Conservation (phyloP, 2,329 filamentous ascomycete genomes). For the Trichophyton simii region DNA sequence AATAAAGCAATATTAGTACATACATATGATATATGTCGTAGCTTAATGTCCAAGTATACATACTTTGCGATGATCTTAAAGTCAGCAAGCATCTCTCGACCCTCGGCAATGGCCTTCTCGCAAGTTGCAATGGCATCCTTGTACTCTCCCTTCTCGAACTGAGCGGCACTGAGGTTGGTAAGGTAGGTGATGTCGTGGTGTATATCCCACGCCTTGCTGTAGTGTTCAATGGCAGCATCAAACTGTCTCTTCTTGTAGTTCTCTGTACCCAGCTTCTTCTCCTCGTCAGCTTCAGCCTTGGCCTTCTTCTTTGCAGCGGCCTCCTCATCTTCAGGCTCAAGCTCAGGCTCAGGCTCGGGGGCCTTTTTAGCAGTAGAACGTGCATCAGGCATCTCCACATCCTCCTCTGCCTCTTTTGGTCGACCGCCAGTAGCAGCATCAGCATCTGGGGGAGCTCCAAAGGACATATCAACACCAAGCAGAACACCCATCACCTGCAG, state of each 20-base stretch:
- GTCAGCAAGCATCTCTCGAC: slow-evolving; percentile 78
- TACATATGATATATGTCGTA: not conserved
- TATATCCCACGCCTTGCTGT: slow-evolving; percentile 85
- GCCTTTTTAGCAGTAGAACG: slow-evolving; percentile 34
- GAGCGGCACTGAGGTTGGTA: slow-evolving; percentile 86
- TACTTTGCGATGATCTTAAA: slow-evolving; percentile 97
- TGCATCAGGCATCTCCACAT: slow-evolving; percentile 68
- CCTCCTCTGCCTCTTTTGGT: slow-evolving; percentile 49
- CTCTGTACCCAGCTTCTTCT: slow-evolving; percentile 87
- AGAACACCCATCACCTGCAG: slow-evolving; percentile 87
- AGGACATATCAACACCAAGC: slow-evolving; percentile 84
- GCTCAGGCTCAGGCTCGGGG: slow-evolving; percentile 31
- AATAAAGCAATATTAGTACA: slow-evolving; percentile 15
- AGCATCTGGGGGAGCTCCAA: slow-evolving; percentile 43
- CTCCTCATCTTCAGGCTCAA: slow-evolving; percentile 69
- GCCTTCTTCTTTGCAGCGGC: slow-evolving; percentile 71
- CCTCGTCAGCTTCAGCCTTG: slow-evolving; percentile 82
- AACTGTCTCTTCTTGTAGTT: slow-evolving; percentile 98
- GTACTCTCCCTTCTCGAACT: slow-evolving; percentile 94
- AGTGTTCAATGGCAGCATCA: slow-evolving; percentile 86
- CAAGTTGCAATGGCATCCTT: slow-evolving; percentile 76
- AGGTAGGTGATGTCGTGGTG: slow-evolving; percentile 96
- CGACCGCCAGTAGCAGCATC: slow-evolving; percentile 26
- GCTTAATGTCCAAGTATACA: slow-evolving; percentile 8
- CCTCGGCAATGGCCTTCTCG: slow-evolving; percentile 78